These are phyloP conservation scores for Halocafeteria seosinensis DNA, from an alignment of 108 stramenopile species.

Conservation along the genomic window DNA sequence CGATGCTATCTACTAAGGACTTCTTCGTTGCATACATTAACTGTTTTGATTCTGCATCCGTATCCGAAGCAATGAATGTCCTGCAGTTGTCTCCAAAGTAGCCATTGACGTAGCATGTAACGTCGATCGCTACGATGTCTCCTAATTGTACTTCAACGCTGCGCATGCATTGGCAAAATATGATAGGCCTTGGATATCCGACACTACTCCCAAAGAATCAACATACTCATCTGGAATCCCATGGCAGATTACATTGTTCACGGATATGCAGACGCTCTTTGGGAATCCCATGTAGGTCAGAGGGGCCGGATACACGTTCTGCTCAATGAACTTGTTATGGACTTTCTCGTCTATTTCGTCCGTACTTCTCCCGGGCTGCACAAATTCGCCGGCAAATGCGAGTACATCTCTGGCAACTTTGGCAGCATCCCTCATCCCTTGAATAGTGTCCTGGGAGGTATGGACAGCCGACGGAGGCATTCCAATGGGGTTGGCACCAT, in stretches of 20 bases:
- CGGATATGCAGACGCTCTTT: constrained; percentile 83
- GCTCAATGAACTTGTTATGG: constrained; percentile 63
- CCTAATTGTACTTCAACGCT: constrained; percentile 60
- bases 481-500: no score
- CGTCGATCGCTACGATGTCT: constrained; percentile 85
- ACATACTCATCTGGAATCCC: constrained; percentile 85
- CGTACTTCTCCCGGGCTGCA: constrained; percentile 70
- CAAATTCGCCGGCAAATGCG: constrained; percentile 63
- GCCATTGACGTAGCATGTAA: constrained; percentile 72
- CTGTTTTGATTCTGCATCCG: neutral
- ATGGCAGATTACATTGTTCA: constrained; percentile 98
- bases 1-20: no score
- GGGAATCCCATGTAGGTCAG: constrained; percentile 92
- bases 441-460: constrained; percentile 72
- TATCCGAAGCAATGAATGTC: constrained; percentile 86
- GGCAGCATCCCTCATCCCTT: constrained; percentile 67
- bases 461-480: no score
- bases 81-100: constrained; percentile 92
- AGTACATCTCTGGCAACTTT: constrained; percentile 64
- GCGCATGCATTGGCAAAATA: no score
- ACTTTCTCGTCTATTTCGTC: constrained; percentile 83
- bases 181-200: no score
- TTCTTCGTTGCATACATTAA: constrained; percentile 15
- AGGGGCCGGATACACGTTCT: constrained; percentile 82
- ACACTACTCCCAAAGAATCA: no score